Base-by-base conservation (phyloP, 2,329 filamentous ascomycete genomes). In the Claviceps sp. region DNA sequence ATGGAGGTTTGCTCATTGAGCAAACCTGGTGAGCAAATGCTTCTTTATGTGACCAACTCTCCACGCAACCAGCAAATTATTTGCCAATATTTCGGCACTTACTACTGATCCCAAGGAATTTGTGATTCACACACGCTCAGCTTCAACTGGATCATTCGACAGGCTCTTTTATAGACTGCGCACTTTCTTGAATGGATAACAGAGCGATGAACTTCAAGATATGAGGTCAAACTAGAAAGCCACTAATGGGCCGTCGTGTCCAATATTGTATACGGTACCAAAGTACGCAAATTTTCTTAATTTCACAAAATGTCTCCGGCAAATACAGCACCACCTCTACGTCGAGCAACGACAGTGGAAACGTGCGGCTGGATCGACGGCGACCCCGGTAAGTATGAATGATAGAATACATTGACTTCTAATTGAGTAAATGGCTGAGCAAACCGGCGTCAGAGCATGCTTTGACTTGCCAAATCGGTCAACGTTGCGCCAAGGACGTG, bases 281-380 rank as follows among this genome's bases (percentile, higher is more conserved):
- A 20, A 13, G 29, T 46, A 26, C 17, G 5, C 7, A 39, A 13
- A 26, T 17, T 7, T 26, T 39, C 2, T 14, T 37, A 8, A 23
- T 22, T n/a, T 26, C 26, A 17, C 20, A 20, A 8, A 14, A 45
- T 45, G 34, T 37, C 23, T 20, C 17, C 42, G 11, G 20, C 17
- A 20, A 38, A 17, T 13, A 44, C 36, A 9, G 40, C 29, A 36
- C 26, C 8, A 14, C 20, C 20, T 23, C 40, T 14, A 44, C 40
- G 34, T 23, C 40, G 14, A 44, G 17, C 6, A 9, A 37, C 16
- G 9, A 23, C 51, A 26, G 16, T 37, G 13, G 56, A 57, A 42
- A 56, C 50, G 8, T 59, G 58, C 37, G 58, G 58, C 22, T 59
- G 57, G 55, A 36, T 59, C 16, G 55, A 57, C 29, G 58, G 56